Conservation (phyloP, 2,329 filamentous ascomycete species). For the Curvularia lunata region DNA sequence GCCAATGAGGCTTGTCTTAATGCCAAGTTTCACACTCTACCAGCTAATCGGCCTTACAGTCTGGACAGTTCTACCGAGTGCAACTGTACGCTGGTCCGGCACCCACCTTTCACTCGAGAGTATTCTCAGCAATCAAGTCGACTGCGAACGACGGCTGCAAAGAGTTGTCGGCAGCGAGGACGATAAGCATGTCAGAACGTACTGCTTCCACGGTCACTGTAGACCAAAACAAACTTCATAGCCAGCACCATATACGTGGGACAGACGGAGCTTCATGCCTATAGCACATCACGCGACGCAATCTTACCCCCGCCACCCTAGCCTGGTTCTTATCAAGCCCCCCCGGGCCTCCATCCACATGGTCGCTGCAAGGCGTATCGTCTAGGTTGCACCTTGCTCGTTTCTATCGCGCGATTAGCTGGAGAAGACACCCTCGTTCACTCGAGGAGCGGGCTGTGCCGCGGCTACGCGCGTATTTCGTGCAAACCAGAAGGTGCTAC, state of each 20-base stretch:
- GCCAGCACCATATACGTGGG: slow-evolving; percentile 25
- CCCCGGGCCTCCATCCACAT: slow-evolving; percentile 27
- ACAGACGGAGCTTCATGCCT: slow-evolving; percentile 23
- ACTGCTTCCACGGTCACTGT: not conserved
- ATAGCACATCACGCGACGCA: slow-evolving; percentile 17
- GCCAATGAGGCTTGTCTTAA: slow-evolving; percentile 23
- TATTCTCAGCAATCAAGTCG: slow-evolving; percentile 2
- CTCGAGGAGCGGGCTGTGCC: slow-evolving; percentile 20
- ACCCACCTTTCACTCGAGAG: not conserved
- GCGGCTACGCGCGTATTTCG: slow-evolving; percentile 20
- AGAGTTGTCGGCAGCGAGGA: not conserved
- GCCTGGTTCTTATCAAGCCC: slow-evolving; percentile 34
- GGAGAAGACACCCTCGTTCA: slow-evolving; percentile 26
- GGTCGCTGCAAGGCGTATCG: slow-evolving; percentile 21
- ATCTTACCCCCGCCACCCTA: slow-evolving; percentile 16
- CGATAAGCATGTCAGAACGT: not conserved
- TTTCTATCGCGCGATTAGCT: slow-evolving; percentile 24
- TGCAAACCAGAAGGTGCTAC: slow-evolving; percentile 19
- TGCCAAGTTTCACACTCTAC: slow-evolving; percentile 24
- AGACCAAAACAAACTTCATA: slow-evolving; percentile 1
- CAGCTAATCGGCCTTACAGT: slow-evolving; percentile 8
- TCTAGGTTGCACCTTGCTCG: slow-evolving; percentile 20
- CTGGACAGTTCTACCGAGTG: slow-evolving; percentile 9
- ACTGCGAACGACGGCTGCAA: not conserved
- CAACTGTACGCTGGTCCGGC: slow-evolving; percentile 9